A percentile compares a stretch with the other conserved stretches of the same genome.
Conservation (phyloP, 176 grass and related monocot species). For the Rhynchospora pubera region DNA sequence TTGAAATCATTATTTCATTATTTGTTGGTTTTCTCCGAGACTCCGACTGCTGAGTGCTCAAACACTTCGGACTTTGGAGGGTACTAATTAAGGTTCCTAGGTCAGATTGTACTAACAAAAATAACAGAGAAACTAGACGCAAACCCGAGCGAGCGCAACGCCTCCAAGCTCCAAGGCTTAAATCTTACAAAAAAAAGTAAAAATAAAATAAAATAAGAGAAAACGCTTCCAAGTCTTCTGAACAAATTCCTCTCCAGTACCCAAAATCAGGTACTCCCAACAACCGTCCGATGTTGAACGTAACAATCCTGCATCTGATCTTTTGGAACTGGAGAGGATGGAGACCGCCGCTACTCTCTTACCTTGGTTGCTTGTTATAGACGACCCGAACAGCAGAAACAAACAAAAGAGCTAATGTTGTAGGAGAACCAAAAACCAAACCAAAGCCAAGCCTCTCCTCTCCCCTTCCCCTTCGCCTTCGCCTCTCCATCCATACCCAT, state of each 20-base stretch:
- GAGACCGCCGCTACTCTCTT: background rate
- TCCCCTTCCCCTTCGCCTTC: background rate
- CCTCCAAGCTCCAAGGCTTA: background rate
- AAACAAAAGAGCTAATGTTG: constrained; percentile 14
- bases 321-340: background rate
- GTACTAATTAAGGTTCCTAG: too few relatives aligned
- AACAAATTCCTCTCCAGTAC: background rate
- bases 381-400: constrained; percentile 10
- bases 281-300: background rate
- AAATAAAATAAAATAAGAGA: background rate
- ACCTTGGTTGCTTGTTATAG: constrained; percentile 1
- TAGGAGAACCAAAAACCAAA: constrained; percentile 9
- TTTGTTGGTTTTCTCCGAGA: too few relatives aligned
- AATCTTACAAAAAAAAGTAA: background rate
- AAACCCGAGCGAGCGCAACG: background rate
- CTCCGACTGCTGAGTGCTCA: background rate
- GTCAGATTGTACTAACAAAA: background rate
- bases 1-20: background rate
- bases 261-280: background rate
- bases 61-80: background rate
- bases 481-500: background rate
- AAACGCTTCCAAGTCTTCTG: background rate
- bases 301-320: background rate
- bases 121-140: background rate
- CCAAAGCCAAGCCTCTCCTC: background rate